A percentile compares a stretch with the other conserved stretches of the same genome.
Conservation (phyloP, 257 asterid species). For the Solanum appendiculatum region DNA sequence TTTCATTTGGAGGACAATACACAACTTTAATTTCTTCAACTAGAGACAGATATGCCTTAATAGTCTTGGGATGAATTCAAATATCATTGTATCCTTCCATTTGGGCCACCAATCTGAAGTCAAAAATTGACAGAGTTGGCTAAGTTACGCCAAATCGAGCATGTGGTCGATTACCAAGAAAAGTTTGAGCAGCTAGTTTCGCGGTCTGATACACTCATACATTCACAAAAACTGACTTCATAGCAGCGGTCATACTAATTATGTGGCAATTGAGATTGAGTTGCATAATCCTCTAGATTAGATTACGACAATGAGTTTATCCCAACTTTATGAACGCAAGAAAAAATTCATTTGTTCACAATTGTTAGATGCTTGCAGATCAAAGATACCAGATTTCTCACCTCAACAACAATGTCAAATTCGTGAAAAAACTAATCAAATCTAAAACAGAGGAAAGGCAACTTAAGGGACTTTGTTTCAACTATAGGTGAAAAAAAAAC, state of each 20-base stretch:
- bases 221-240: not conserved
- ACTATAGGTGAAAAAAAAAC: not conserved
- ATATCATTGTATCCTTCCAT: not conserved
- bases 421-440: not conserved
- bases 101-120: not conserved
- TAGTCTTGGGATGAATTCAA: not conserved
- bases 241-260: not conserved
- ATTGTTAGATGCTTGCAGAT: not conserved
- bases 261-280: not conserved
- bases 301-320: too few species aligned
- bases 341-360: too few species aligned
- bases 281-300: not conserved
- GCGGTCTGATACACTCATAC: not conserved
- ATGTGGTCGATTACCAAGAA: not conserved
- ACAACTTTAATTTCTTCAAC: not conserved
- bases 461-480: not conserved
- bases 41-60: not conserved
- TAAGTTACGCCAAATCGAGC: not conserved
- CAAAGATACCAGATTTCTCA: not conserved
- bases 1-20: not conserved
- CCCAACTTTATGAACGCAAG: not conserved
- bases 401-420: not conserved
- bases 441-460: not conserved
- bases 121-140: not conserved
- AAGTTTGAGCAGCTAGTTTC: not conserved